These are phyloP conservation scores for Quercus mongolica DNA, from an alignment of 306 rosid species.

Conservation along the genomic window DNA sequence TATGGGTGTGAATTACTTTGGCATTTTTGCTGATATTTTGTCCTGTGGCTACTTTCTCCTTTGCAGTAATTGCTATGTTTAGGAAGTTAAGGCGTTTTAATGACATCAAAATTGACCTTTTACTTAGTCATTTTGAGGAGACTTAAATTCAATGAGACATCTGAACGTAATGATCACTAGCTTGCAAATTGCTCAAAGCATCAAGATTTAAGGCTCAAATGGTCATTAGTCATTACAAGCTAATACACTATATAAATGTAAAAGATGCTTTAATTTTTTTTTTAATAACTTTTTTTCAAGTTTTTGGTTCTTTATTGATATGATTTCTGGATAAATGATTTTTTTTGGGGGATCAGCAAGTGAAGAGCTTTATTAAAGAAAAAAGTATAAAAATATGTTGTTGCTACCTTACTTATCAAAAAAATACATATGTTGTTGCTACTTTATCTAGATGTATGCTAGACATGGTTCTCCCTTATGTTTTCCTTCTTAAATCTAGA, in stretches of 20 bases:
- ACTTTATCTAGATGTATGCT: too few species aligned
- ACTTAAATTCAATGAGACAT: not conserved
- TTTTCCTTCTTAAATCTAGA: not conserved
- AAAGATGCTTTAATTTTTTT: not conserved
- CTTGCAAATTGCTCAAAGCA: not conserved
- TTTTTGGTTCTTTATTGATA: too few species aligned
- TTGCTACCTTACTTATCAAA: too few species aligned
- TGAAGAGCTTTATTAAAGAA: too few species aligned
- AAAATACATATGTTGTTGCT: too few species aligned
- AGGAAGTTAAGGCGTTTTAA: not conserved
- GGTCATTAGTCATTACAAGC: not conserved
- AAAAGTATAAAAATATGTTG: too few species aligned
- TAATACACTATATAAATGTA: not conserved
- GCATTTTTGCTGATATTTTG: not conserved
- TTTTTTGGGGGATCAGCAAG: too few species aligned
- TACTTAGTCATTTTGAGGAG: not conserved
- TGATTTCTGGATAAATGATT: too few species aligned
- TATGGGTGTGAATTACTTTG: not conserved
- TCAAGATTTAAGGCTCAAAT: not conserved
- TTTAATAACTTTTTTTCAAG: too few species aligned
- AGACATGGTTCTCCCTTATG: too few species aligned
- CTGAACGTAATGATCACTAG: not conserved
- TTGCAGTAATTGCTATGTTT: not conserved
- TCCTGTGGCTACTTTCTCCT: not conserved
- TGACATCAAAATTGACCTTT: not conserved